Conservation (phyloP, 2,329 filamentous ascomycete genomes). For the Aspergillus viridinutans region DNA sequence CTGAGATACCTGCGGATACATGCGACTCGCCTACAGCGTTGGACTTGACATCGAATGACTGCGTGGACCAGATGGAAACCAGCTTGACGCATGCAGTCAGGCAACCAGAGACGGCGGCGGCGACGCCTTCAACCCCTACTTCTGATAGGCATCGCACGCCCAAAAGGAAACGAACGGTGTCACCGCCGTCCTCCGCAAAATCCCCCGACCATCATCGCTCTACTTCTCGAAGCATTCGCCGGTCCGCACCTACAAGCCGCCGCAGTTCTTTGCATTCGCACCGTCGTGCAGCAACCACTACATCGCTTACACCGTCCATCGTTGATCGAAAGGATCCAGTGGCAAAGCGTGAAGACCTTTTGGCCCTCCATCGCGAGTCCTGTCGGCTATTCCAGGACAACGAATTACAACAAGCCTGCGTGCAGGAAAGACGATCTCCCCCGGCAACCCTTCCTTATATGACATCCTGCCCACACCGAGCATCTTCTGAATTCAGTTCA, state of each 20-base stretch:
- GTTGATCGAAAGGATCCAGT: conserved; percentile 15
- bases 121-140: not conserved
- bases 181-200: conserved; percentile 28
- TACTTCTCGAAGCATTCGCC: conserved; percentile 31
- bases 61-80: conserved; percentile 4
- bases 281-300: conserved; percentile 20
- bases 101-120: not conserved
- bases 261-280: conserved; percentile 28
- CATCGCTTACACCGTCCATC: conserved; percentile 23
- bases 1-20: conserved; percentile 12
- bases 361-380: conserved; percentile 39
- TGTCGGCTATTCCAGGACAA: conserved; percentile 37
- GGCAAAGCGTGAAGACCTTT: conserved; percentile 30
- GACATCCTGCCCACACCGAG: conserved; percentile 3
- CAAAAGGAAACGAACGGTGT: conserved; percentile 21
- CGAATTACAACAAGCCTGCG: not conserved
- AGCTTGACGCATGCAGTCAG: not conserved
- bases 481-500: conserved; percentile 12
- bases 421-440: conserved; percentile 2
- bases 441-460: conserved; percentile 1
- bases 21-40: not conserved
- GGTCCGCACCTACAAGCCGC: conserved; percentile 24
- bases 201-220: conserved; percentile 26
- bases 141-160: conserved; percentile 8
- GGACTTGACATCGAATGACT: not conserved